Evolutionary conservation across 768 basidiomycete genomes (phyloP).

Genomic region (Russula emetica): DNA sequence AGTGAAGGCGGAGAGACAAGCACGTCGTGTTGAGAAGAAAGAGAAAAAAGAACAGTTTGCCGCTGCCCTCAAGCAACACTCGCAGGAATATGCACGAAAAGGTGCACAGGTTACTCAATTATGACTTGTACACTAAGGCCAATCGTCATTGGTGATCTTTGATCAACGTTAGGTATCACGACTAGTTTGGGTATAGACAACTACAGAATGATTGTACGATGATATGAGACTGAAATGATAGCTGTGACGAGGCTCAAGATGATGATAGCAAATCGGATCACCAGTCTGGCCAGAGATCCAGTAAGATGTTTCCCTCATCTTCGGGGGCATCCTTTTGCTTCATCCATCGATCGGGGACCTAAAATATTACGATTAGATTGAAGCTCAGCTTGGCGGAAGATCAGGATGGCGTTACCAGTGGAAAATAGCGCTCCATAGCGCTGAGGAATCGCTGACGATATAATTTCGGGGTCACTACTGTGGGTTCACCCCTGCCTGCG

Average conservation of each 20-base stretch:
- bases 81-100: constrained; percentile 43
- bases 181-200: constrained; percentile 21
- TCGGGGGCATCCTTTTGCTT: constrained; percentile 76
- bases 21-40: constrained; percentile 65
- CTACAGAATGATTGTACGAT: constrained; percentile 10
- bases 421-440: constrained; percentile 89
- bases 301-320: constrained; percentile 51
- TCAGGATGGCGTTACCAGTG: constrained; percentile 52
- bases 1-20: constrained; percentile 61
- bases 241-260: neutral
- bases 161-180: constrained; percentile 12
- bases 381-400: neutral
- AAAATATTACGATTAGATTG: constrained; percentile 14
- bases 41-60: constrained; percentile 57
- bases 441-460: constrained; percentile 84
- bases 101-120: constrained; percentile 37
- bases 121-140: constrained; percentile 21
- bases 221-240: constrained; percentile 7
- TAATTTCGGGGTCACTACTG: constrained; percentile 93
- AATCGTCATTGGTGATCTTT: neutral
- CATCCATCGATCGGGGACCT: constrained; percentile 92
- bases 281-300: constrained; percentile 42
- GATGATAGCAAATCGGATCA: constrained; percentile 24
- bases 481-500: constrained; percentile 82
- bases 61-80: constrained; percentile 59